Base-by-base conservation (phyloP, 495 filamentous ascomycete genomes). In the Tuber microsphaerosporum region DNA sequence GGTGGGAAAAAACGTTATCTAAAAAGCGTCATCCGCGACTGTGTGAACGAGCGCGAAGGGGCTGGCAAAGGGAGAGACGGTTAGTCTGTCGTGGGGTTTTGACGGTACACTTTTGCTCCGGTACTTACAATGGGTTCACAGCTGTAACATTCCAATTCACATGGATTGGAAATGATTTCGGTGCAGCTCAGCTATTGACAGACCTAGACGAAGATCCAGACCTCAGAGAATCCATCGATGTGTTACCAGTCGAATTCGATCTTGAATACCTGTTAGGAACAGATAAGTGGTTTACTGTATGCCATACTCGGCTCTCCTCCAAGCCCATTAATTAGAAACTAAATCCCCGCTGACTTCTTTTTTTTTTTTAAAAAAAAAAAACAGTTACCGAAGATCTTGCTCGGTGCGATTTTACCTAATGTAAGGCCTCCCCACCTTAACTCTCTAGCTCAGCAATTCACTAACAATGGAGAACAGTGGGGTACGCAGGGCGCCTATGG, bases 151-250 rank as follows among this genome's bases (percentile, higher is more conserved):
- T 37, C 34, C 34, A 37, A 37, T 37, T 37, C 34, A 37, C 34
- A 37, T 37, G 34, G 1, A 37, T 37, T 37, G 34, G 34, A 37
- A 37, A 37, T 2, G 34, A 37, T 2, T 2, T 2, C 34, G 34
- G 2, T 73, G 90, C 90, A 14, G 86, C 87, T 39, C 86, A 88
- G 70, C 91, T 91, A 83, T 84, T 92, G 37, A 82, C 81, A 12
- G 85, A 86, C 68, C 84, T 92, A 17, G 90, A 92, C 78, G 86
- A 88, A 68, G 89, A 92, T 75, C 87, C 88, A 26, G 80, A 80
- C 37, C 86, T 92, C 76, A 90, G 90, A 12, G 73, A 80, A 7
- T 80, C 90, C 82, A 86, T 92, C 71, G 90, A 92, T 20, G 6
- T 51, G 0, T 20, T 51, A 0, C 46, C 46, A 22, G 46, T 51